Base-by-base conservation (phyloP, 164 flowering plant genomes). In the Magnolia sinica region DNA sequence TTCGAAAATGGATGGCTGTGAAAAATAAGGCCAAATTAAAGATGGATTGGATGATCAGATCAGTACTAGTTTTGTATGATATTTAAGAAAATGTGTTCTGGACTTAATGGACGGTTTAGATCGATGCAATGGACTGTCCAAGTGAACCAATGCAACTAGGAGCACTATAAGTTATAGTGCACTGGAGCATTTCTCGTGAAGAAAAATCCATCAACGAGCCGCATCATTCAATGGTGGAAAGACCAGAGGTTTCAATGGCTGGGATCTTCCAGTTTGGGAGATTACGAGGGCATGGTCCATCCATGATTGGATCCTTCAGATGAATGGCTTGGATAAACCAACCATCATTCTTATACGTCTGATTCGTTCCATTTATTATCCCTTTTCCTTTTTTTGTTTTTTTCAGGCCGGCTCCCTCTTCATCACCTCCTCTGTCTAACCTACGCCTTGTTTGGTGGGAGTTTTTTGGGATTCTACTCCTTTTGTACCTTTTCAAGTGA, bases 361-460 rank as follows among this genome's bases (percentile, higher is more conserved):
- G 45, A 37, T 37, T 37, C 22, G 16, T 59, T 29, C 11, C 49
- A 59, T 5, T 37, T 2, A 58, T 23, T 31, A 71, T 18, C 23
- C 7, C 31, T 29, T 50, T 70, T 70, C 19, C 19, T 19, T 37
- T 4, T 0, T 4, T 37, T 37, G 0, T 37, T 5, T 37, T 37
- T 14, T 78, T 61, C 87, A 87, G 91, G 78, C 70, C 79, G 19
- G 76, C 45, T 1, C 49, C 76, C 37, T 85, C 92, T 14, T 81
- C 86, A 0, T 79, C 88, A 18, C 61, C 82, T 24, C 69, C 79
- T 14, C 64, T 79, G 22, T 45, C 51, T n/a, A 63, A 20, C 69
- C 70, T 78, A 29, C 66, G 76, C 78, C 72, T 70, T 37, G 27
- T 50, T 10, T 68, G 80, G 85, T 83, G 80, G 86, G 74, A 71